Conservation (phyloP, 768 basidiomycete genomes). For the Mycena polygramma region DNA sequence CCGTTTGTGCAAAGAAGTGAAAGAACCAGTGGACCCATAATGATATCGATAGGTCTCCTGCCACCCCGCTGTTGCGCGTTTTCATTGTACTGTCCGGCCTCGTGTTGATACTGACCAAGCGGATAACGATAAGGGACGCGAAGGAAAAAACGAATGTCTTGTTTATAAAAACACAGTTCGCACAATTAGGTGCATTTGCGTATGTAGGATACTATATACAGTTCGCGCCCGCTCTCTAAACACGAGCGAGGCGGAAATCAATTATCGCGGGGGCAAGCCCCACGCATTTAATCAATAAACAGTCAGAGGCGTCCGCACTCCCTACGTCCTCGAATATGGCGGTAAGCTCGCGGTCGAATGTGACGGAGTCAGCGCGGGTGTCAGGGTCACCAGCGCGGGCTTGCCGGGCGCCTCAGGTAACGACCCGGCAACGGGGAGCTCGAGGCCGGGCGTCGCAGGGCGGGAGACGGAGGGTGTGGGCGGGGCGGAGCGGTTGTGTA, state of each 20-base stretch:
- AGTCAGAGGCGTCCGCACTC: not conserved
- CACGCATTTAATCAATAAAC: constrained; percentile 1
- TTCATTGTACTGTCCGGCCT: too few relatives aligned
- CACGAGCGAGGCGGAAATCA: constrained; percentile 10
- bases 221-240: constrained; percentile 14
- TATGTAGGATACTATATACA: constrained; percentile 6
- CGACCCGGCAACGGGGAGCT: constrained; percentile 31
- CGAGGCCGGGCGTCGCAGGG: constrained; percentile 70
- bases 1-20: too few relatives aligned
- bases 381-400: not conserved
- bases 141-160: too few relatives aligned
- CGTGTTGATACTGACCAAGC: too few relatives aligned
- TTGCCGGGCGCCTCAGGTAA: constrained; percentile 29
- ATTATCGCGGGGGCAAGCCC: not conserved
- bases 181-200: not conserved
- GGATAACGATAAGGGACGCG: too few relatives aligned
- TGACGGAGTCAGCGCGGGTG: constrained; percentile 45
- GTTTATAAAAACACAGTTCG: too few relatives aligned
- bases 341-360: constrained; percentile 57
- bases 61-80: too few relatives aligned
- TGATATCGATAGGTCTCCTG: too few relatives aligned
- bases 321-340: constrained; percentile 50
- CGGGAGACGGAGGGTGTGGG: constrained; percentile 80
- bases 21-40: too few relatives aligned
- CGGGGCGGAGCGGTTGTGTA: constrained; percentile 88